These are phyloP conservation scores for Talaromyces borbonicus DNA, from an alignment of 495 filamentous ascomycete species.

Conservation along the genomic window DNA sequence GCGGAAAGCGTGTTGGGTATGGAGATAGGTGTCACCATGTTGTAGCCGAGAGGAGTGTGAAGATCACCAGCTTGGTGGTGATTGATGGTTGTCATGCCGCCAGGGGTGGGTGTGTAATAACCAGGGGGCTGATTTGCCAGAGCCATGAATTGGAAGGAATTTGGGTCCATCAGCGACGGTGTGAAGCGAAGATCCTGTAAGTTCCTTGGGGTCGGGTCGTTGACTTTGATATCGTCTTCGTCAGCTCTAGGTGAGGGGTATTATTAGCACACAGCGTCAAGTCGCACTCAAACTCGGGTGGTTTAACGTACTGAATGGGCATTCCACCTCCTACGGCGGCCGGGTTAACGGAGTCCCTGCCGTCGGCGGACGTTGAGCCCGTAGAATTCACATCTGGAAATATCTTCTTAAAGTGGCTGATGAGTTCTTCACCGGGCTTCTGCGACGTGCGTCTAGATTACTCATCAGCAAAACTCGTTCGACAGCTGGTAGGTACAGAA, in stretches of 20 bases:
- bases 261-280: not conserved
- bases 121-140: slow-evolving; percentile 71
- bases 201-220: slow-evolving; percentile 68
- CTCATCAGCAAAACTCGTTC: slow-evolving; percentile 11
- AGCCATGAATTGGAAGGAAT: slow-evolving; percentile 64
- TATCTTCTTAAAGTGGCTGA: slow-evolving; percentile 70
- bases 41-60: slow-evolving; percentile 72
- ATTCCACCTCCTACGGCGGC: slow-evolving; percentile 10
- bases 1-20: slow-evolving; percentile 55
- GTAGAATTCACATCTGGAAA: slow-evolving; percentile 56
- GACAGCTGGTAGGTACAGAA: not conserved
- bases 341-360: slow-evolving; percentile 11
- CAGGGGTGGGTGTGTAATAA: slow-evolving; percentile 84
- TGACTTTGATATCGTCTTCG: slow-evolving; percentile 56
- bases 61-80: slow-evolving; percentile 82
- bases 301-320: slow-evolving; percentile 21
- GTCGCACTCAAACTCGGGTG: not conserved
- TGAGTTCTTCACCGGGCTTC: slow-evolving; percentile 78
- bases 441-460: slow-evolving; percentile 62
- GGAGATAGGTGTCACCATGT: slow-evolving; percentile 77
- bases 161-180: slow-evolving; percentile 77
- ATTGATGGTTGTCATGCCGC: slow-evolving; percentile 70
- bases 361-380: slow-evolving; percentile 3
- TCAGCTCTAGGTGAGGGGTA: slow-evolving; percentile 14
- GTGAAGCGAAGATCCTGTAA: slow-evolving; percentile 79